These are phyloP conservation scores for Kodamaea nitidulidarum DNA, from an alignment of 805 yeast species.

Conservation along the genomic window DNA sequence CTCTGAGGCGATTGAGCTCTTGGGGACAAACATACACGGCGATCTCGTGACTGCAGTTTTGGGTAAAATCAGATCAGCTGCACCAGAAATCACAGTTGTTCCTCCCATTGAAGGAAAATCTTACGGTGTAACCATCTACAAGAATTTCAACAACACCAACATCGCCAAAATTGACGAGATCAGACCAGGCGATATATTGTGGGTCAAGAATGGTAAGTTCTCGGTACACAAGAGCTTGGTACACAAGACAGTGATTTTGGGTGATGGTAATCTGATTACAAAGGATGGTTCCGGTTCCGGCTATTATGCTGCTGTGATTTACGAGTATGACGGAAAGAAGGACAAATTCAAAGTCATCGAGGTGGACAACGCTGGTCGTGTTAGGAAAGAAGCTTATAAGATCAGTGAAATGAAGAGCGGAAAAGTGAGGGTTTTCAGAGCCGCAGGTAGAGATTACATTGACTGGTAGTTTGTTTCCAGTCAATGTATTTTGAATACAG, in stretches of 20 bases:
- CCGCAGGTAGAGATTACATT: slow-evolving; percentile 66
- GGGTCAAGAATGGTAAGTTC: slow-evolving; percentile 72
- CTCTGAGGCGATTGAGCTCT: slow-evolving; percentile 24
- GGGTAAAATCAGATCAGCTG: slow-evolving; percentile 12
- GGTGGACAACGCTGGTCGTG: slow-evolving; percentile 44
- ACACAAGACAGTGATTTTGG: slow-evolving; percentile 46
- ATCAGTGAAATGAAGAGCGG: slow-evolving; percentile 76
- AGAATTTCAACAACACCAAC: slow-evolving; percentile 36
- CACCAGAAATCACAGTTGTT: slow-evolving; percentile 25
- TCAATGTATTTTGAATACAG: too few relatives aligned
- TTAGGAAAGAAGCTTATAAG: slow-evolving; percentile 60
- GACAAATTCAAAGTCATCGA: slow-evolving; percentile 67
- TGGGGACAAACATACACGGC: slow-evolving; percentile 33
- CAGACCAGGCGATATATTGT: slow-evolving; percentile 79
- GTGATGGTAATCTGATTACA: slow-evolving; percentile 24
- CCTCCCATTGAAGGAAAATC: slow-evolving; percentile 62
- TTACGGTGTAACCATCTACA: slow-evolving; percentile 70
- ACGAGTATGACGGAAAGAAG: slow-evolving; percentile 72
- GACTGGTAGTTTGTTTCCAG: slow-evolving; percentile 71
- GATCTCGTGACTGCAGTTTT: slow-evolving; percentile 24
- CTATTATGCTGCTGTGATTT: slow-evolving; percentile 50
- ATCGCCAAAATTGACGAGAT: slow-evolving; percentile 58
- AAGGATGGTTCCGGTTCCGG: slow-evolving; percentile 27
- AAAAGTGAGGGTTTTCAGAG: slow-evolving; percentile 72
- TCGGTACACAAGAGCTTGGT: slow-evolving; percentile 56